A percentile compares a stretch with the other conserved stretches of the same genome.
These are phyloP conservation scores for Citrus unshiu DNA, from an alignment of 345 rosid species.

Conservation along the genomic window DNA sequence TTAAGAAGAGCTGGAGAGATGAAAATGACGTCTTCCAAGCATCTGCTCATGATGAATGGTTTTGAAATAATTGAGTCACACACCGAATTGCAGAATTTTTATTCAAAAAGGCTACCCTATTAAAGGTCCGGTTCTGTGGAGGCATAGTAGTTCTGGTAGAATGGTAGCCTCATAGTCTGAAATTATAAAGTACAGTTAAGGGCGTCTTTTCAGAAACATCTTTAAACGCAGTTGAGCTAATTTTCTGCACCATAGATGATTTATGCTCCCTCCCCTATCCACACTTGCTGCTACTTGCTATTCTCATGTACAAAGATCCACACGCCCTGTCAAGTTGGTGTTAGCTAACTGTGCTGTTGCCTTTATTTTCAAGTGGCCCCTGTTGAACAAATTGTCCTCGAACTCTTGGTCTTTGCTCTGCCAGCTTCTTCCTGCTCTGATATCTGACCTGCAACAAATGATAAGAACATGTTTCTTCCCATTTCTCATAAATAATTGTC, in stretches of 20 bases:
- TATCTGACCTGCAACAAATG: conserved; percentile 44
- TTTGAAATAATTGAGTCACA: neutral
- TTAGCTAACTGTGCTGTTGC: conserved; percentile 17
- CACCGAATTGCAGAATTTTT: neutral
- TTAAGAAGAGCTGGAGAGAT: neutral
- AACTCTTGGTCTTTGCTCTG: conserved; percentile 52
- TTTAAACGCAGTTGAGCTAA: neutral
- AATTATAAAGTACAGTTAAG: neutral
- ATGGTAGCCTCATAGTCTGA: neutral
- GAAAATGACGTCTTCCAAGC: neutral
- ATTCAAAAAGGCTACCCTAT: conserved; percentile 3
- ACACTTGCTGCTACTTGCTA: neutral
- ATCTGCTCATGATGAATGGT: neutral
- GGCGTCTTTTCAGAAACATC: neutral
- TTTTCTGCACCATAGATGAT: conserved; percentile 5
- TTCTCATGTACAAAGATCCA: conserved; percentile 2
- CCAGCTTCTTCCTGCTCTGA: conserved; percentile 53
- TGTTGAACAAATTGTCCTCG: conserved; percentile 54
- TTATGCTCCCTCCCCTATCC: conserved; percentile 1
- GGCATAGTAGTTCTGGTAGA: neutral
- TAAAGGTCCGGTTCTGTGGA: conserved; percentile 1
- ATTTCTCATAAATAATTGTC: neutral
- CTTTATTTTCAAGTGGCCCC: conserved; percentile 21
- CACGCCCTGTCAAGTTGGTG: neutral
- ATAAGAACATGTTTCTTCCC: neutral